Conservation (phyloP, 2,329 filamentous ascomycete species). For the Bipolaris gigantea region DNA sequence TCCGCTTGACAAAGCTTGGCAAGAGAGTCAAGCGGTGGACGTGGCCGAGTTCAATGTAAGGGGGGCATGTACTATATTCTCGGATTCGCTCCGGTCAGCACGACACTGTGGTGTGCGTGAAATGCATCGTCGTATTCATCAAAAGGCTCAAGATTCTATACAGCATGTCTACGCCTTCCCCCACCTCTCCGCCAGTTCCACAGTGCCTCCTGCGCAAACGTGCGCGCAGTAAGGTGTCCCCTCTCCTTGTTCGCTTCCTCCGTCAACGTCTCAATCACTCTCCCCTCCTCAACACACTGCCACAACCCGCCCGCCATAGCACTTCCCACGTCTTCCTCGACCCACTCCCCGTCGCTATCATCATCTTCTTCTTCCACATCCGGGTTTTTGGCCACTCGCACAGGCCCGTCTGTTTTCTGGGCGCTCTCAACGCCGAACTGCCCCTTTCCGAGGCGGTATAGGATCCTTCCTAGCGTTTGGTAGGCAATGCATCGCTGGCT, state of each 20-base stretch:
- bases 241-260: slow-evolving; percentile 70
- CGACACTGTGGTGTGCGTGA: too few relatives aligned
- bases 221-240: slow-evolving; percentile 76
- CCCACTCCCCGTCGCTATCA: slow-evolving; percentile 28
- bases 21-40: too few relatives aligned
- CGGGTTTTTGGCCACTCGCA: slow-evolving; percentile 45
- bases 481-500: slow-evolving; percentile 89
- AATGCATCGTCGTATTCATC: too few relatives aligned
- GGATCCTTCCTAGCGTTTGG: slow-evolving; percentile 81
- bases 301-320: slow-evolving; percentile 75
- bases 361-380: slow-evolving; percentile 36
- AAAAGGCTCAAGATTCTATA: slow-evolving; percentile 19
- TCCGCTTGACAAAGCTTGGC: neutral
- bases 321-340: slow-evolving; percentile 45
- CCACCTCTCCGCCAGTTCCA: slow-evolving; percentile 83
- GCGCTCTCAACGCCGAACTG: slow-evolving; percentile 61
- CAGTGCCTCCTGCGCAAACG: slow-evolving; percentile 84
- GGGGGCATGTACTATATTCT: too few relatives aligned
- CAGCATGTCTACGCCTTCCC: slow-evolving; percentile 60
- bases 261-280: slow-evolving; percentile 74
- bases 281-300: slow-evolving; percentile 74
- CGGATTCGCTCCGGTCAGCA: too few relatives aligned
- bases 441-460: slow-evolving; percentile 80
- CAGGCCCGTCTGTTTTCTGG: slow-evolving; percentile 51
- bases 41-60: too few relatives aligned